Evolutionary conservation across 306 rosid genomes (phyloP).

Genomic region (Benincasa hispida): DNA sequence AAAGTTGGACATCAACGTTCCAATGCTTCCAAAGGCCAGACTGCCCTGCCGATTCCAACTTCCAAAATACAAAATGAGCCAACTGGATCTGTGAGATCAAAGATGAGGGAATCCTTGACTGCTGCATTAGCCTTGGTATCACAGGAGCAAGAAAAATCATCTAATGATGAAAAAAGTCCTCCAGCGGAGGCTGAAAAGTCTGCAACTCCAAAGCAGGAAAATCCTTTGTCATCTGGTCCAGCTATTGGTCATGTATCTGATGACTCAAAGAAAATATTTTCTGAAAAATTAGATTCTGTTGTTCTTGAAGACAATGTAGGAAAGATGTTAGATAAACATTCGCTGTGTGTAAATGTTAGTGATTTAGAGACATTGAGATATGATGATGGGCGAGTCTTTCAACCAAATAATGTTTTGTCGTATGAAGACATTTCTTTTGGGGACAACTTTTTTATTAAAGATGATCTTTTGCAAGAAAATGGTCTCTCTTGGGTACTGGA

Average conservation of each 20-base stretch:
- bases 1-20: slow-evolving; percentile 53
- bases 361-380: slow-evolving; percentile 15
- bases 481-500: slow-evolving; percentile 95
- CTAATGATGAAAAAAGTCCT: slow-evolving; percentile 15
- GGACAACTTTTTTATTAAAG: slow-evolving; percentile 67
- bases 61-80: slow-evolving; percentile 53
- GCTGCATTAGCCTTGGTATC: slow-evolving; percentile 66
- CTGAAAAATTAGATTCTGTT: slow-evolving; percentile 16
- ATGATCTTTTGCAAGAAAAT: slow-evolving; percentile 88
- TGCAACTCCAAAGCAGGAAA: slow-evolving; percentile 17
- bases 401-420: slow-evolving; percentile 40
- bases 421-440: slow-evolving; percentile 65
- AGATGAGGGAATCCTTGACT: slow-evolving; percentile 88
- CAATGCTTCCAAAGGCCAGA: slow-evolving; percentile 35
- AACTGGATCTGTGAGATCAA: slow-evolving; percentile 75
- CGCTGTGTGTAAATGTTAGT: slow-evolving; percentile 18
- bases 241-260: slow-evolving; percentile 18
- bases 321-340: slow-evolving; percentile 17
- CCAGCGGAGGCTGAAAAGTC: slow-evolving; percentile 17
- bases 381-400: slow-evolving; percentile 46
- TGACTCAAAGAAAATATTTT: slow-evolving; percentile 14
- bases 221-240: slow-evolving; percentile 20
- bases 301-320: slow-evolving; percentile 14
- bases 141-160: slow-evolving; percentile 28
- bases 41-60: slow-evolving; percentile 28